These are phyloP conservation scores for Termitomyces sp. DNA, from an alignment of 768 basidiomycete genomes.

Conservation along the genomic window DNA sequence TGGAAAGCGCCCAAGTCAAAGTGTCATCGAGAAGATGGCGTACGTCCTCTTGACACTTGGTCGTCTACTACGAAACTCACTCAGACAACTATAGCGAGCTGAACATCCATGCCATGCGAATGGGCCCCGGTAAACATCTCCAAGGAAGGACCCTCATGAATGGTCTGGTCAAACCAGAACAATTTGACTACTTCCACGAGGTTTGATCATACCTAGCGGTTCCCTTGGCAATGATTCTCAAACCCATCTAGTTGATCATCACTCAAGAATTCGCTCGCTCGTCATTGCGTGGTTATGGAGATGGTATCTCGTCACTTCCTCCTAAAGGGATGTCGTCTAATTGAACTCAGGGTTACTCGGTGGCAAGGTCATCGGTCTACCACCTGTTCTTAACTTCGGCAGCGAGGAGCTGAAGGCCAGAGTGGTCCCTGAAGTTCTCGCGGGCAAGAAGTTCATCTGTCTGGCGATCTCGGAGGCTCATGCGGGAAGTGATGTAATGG, in stretches of 20 bases:
- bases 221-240: neutral
- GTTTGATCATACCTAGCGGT: conserved; percentile 23
- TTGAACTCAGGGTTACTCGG: conserved; percentile 52
- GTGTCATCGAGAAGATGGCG: conserved; percentile 85
- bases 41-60: conserved; percentile 51
- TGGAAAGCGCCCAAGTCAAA: conserved; percentile 78
- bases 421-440: conserved; percentile 63
- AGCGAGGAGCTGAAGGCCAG: conserved; percentile 55
- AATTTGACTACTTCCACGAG: conserved; percentile 91
- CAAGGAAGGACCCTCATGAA: conserved; percentile 78
- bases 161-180: conserved; percentile 80
- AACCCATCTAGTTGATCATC: conserved; percentile 57
- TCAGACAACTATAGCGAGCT: conserved; percentile 39
- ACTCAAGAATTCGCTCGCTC: conserved; percentile 79
- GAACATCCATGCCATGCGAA: conserved; percentile 85
- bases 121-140: conserved; percentile 93
- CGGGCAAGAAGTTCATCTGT: conserved; percentile 80
- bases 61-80: conserved; percentile 46
- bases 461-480: conserved; percentile 89
- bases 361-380: conserved; percentile 82
- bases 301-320: conserved; percentile 41
- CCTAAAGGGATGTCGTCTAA: conserved; percentile 9
- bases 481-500: conserved; percentile 82
- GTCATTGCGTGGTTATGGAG: conserved; percentile 76
- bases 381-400: conserved; percentile 89